Evolutionary conservation across 164 flowering plant genomes (phyloP), one percentile per base, ranked within the genome.

Genomic region (Akebia trifoliata): DNA sequence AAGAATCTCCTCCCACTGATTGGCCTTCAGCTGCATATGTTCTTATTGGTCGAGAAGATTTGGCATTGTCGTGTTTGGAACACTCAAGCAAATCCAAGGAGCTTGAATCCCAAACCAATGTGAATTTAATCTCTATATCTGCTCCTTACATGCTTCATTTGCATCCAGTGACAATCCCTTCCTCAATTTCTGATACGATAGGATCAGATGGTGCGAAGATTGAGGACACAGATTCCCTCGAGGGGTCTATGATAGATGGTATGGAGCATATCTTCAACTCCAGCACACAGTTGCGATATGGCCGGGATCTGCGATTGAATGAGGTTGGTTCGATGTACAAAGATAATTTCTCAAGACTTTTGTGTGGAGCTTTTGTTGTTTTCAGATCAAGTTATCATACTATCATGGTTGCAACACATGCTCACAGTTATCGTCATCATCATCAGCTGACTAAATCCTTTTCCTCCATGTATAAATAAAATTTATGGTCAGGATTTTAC

Each of bases 181-280:
- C 95, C 8, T 66, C 92, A 56, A 53, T 75, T 53, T 83, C 90
- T 71, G 93, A 90, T 56, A 49, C 76, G 48, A 54, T 50, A 42
- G 87, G 82, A 56, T 54, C 74, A 40, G 95, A 90, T 15, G 69
- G 61, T 76, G 37, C 65, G 21, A 85, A 76, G 75, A 61, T 81
- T 63, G 96, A 90, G 61, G 90, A 90, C 61, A 44, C 78, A 49
- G 93, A 87, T 70, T 75, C 87, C 60, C 59, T 73, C 48, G 93
- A 88, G 65, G 99, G 89, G 21, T 67, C 87, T 52, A 61, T 64
- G 50, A 65, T 63, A 11, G 99, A 94, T 88, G 99, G 99, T 29
- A 94, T 94, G 99, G 99, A 94, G 69, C 97, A 94, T 71, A 86
- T 94, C 40, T 90, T 94, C 69, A 88, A 75, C 72, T 83, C 90